Evolutionary conservation across 352 stramenopile genomes (phyloP).

Genomic region (Phytophthora brassicae): DNA sequence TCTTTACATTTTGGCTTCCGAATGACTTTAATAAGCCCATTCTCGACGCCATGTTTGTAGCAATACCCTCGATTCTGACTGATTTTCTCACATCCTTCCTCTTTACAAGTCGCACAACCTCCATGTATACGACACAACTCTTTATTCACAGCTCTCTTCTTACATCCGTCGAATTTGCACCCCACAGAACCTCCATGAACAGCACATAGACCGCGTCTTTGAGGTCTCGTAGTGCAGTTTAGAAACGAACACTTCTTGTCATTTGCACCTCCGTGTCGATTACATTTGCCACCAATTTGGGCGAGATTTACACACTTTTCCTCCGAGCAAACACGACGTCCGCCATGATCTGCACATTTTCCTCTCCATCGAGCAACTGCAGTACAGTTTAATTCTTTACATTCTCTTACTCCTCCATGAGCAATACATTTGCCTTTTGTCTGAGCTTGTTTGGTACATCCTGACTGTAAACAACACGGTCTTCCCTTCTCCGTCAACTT

Average conservation of each 20-base stretch:
- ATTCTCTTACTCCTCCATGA: conserved; percentile 20
- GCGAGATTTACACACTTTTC: conserved; percentile 18
- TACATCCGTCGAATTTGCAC: conserved; percentile 22
- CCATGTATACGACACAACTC: conserved; percentile 19
- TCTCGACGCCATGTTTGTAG: conserved; percentile 25
- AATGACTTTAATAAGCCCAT: conserved; percentile 13
- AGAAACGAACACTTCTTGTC: conserved; percentile 17
- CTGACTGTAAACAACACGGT: conserved; percentile 14
- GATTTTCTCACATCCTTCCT: conserved; percentile 22
- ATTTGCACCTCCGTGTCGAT: conserved; percentile 10
- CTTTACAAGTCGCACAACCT: conserved; percentile 12
- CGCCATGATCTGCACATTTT: conserved; percentile 18
- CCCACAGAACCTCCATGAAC: conserved; percentile 16
- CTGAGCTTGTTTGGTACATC: conserved; percentile 24
- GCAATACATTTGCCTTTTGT: conserved; percentile 27
- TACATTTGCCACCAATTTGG: conserved; percentile 16
- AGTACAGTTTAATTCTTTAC: conserved; percentile 14
- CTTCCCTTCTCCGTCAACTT: neutral
- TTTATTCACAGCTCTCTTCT: conserved; percentile 15
- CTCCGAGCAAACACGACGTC: conserved; percentile 13
- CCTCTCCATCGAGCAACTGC: conserved; percentile 9
- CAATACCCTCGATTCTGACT: conserved; percentile 23
- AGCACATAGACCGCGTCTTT: conserved; percentile 24
- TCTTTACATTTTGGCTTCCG: conserved; percentile 24
- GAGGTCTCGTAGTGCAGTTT: conserved; percentile 13